Percentiles rank a stretch among this genome's conserved stretches.
These are phyloP conservation scores for Willaertia magna DNA, from an alignment of 208 protist genomes.

Conservation along the genomic window DNA sequence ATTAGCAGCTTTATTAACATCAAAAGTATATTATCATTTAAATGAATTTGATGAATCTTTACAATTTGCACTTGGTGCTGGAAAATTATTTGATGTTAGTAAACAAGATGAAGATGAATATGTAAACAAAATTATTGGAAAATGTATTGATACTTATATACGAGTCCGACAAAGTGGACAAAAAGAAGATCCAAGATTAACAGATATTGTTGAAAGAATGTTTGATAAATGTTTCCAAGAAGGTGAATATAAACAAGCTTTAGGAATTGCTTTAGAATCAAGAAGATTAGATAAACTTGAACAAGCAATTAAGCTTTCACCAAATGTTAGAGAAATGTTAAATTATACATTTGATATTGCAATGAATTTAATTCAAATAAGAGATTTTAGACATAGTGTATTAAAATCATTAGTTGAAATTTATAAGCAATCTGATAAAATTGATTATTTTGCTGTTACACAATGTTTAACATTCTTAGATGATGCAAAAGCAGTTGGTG, in stretches of 20 bases:
- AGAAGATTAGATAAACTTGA: slow-evolving; percentile 53
- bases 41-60: slow-evolving; percentile 83
- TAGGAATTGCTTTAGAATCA: slow-evolving; percentile 22
- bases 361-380: slow-evolving; percentile 60
- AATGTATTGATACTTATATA: slow-evolving; percentile 22
- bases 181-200: slow-evolving; percentile 28
- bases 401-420: slow-evolving; percentile 63
- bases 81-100: slow-evolving; percentile 72
- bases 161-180: neutral
- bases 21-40: slow-evolving; percentile 95
- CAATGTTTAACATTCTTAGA: slow-evolving; percentile 85
- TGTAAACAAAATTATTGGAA: slow-evolving; percentile 38
- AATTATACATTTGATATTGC: slow-evolving; percentile 70
- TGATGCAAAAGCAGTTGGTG: slow-evolving; percentile 57
- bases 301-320: slow-evolving; percentile 42
- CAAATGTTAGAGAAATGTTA: slow-evolving; percentile 61
- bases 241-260: slow-evolving; percentile 48
- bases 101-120: slow-evolving; percentile 42
- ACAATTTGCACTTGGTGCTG: slow-evolving; percentile 80
- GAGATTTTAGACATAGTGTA: slow-evolving; percentile 62
- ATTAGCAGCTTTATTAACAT: slow-evolving; percentile 74
- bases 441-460: slow-evolving; percentile 71
- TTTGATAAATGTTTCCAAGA: slow-evolving; percentile 44
- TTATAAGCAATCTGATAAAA: slow-evolving; percentile 43
- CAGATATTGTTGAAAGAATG: slow-evolving; percentile 46